Evolutionary conservation across 768 basidiomycete species (phyloP).

Genomic region (Pleurotus platypus): DNA sequence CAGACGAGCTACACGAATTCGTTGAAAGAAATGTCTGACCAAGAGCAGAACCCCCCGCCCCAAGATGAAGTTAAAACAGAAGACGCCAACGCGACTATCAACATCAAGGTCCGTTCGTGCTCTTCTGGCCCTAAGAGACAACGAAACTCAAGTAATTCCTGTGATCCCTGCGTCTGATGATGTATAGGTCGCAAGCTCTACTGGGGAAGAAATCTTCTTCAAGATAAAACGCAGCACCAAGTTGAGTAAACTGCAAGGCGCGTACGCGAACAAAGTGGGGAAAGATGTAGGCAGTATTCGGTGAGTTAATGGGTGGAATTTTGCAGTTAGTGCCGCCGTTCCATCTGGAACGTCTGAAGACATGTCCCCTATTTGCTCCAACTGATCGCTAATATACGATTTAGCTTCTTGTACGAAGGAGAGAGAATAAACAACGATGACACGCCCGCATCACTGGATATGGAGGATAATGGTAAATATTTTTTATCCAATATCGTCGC

Average conservation of each 20-base stretch:
- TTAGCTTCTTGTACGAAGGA: conserved; percentile 91
- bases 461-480: conserved; percentile 81
- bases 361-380: background rate
- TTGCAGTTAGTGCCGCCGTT: background rate
- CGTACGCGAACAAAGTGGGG: conserved; percentile 90
- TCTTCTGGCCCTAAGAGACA: too few relatives aligned
- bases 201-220: conserved; percentile 91
- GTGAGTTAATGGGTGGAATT: conserved; percentile 40
- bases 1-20: too few relatives aligned
- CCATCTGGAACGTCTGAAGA: too few relatives aligned
- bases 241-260: conserved; percentile 87
- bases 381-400: background rate
- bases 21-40: conserved; percentile 48
- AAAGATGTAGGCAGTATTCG: conserved; percentile 86
- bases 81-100: conserved; percentile 64
- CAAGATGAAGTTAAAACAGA: conserved; percentile 51
- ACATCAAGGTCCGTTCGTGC: conserved; percentile 60
- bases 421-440: conserved; percentile 83
- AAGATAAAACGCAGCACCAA: conserved; percentile 95
- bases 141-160: background rate
- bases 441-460: conserved; percentile 78
- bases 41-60: conserved; percentile 31
- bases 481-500: background rate
- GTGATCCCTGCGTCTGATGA: conserved; percentile 2
- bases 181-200: conserved; percentile 65